Base-by-base conservation (phyloP, 169 alveolate species). In the Plasmodium berghei region DNA sequence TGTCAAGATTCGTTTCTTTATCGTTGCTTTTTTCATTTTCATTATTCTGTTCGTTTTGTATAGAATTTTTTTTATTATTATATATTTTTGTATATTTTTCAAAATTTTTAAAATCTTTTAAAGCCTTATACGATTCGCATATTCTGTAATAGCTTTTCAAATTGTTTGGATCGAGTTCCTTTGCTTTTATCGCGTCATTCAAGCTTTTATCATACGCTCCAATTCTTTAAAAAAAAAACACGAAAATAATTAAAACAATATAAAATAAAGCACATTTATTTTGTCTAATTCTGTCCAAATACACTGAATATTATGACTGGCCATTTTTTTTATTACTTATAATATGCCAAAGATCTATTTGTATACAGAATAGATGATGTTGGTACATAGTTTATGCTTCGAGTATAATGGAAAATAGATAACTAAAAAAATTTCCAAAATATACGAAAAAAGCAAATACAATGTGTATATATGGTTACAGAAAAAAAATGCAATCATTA, bases 271-370 rank as follows among this genome's bases (percentile, higher is more conserved):
- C 8, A 34, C 5, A 34, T 34, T 34, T 34, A 34, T 34, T 34
- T 34, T 34, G 42, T 34, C 42, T 34, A 34, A 34, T 34, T 34
- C 8, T 34, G 42, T 34, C 8, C 42, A 34, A 2, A 34, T 34
- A 34, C 42, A 34, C 0, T 34, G 42, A 34, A 34, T 34, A 34
- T 34, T 34, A 34, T 34, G 42, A 34, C 42, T 34, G 5, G 49
- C 26, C 28, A 18, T 48, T 54, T 34, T 20, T 46, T 20, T 26
- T 59, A 9, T 42, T 66, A 75, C 89, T 75, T 75, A 70, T 63
- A 75, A 52, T 75, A 75, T n/a, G 89, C 89, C 66, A 75, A 28
- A 12, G 89, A 75, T 45, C 89, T 52, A 24, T 75, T 75, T 14
- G 89, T 75, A 59, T 56, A 75, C 22, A 75, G 24, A 56, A 75